Evolutionary conservation across 2,329 filamentous ascomycete genomes (phyloP).

Genomic region (Mycosphaerella sp.): DNA sequence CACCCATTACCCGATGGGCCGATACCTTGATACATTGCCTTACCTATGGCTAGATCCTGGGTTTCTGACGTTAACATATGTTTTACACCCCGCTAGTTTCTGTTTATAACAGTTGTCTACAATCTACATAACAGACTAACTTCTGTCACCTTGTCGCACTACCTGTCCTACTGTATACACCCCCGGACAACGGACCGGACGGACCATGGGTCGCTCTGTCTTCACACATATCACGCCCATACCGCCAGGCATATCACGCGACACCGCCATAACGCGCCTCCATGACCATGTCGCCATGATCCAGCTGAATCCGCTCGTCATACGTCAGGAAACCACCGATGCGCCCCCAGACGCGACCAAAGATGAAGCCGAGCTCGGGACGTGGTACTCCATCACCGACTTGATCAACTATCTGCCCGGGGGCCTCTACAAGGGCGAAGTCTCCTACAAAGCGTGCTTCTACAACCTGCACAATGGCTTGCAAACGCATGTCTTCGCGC

Average conservation of each 20-base stretch:
- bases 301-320: conserved; percentile 76
- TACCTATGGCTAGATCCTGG: too few species aligned
- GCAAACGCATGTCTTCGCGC: conserved; percentile 78
- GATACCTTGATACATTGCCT: too few species aligned
- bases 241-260: conserved; percentile 60
- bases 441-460: conserved; percentile 76
- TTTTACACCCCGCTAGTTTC: too few species aligned
- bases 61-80: too few species aligned
- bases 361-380: conserved; percentile 61
- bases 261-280: conserved; percentile 67
- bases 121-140: too few species aligned
- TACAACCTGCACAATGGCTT: conserved; percentile 66
- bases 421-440: conserved; percentile 56
- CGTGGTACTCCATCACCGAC: conserved; percentile 77
- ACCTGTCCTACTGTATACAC: too few species aligned
- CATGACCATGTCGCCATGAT: conserved; percentile 80
- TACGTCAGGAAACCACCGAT: conserved; percentile 61
- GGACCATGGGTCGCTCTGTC: conserved; percentile 26
- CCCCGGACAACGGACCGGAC: too few species aligned
- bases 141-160: too few species aligned
- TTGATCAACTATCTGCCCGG: conserved; percentile 69
- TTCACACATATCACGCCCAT: conserved; percentile 78
- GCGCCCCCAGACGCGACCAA: conserved; percentile 59
- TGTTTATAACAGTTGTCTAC: too few species aligned
- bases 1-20: too few species aligned